phyloP scores from a whole-genome alignment of 2,329 filamentous ascomycete species.

The Clarireedia paspali region DNA sequence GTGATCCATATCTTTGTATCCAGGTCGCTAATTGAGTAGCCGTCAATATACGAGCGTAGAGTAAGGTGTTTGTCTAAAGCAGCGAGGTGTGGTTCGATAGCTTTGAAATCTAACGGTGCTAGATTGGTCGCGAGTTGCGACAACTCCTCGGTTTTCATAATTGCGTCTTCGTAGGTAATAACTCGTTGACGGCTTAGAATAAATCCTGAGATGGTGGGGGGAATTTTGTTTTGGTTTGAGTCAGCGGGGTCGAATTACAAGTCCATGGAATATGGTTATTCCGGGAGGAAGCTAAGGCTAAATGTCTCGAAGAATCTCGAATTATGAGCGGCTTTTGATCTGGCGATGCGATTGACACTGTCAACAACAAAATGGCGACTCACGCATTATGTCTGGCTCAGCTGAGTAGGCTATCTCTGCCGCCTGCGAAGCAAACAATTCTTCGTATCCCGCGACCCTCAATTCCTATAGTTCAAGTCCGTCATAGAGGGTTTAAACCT shows the following conservation, averaged over 20 bases:
- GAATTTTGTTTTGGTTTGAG: neutral
- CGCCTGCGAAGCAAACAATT: conserved; percentile 11
- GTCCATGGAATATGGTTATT: conserved; percentile 5
- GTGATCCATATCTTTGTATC: conserved; percentile 81
- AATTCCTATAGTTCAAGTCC: conserved; percentile 18
- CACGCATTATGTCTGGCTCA: conserved; percentile 27
- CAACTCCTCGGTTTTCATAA: conserved; percentile 51
- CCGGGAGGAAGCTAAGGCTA: conserved; percentile 9
- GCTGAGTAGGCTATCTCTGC: conserved; percentile 27
- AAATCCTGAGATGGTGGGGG: conserved; percentile 11
- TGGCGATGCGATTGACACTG: neutral
- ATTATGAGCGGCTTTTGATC: neutral
- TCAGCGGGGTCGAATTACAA: neutral
- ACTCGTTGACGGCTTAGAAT: neutral
- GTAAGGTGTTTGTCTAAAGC: conserved; percentile 82
- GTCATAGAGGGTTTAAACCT: conserved; percentile 12
- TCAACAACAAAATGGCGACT: conserved; percentile 23
- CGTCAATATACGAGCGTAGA: conserved; percentile 77
- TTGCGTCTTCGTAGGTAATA: neutral
- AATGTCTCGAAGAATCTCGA: conserved; percentile 2
- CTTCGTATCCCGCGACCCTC: conserved; percentile 11
- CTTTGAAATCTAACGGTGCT: conserved; percentile 66
- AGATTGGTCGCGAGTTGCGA: conserved; percentile 43
- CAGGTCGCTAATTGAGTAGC: conserved; percentile 67
- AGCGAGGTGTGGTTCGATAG: conserved; percentile 64